These are phyloP conservation scores for Aspergillus sojae DNA, from an alignment of 2,329 filamentous ascomycete species.

Conservation along the genomic window DNA sequence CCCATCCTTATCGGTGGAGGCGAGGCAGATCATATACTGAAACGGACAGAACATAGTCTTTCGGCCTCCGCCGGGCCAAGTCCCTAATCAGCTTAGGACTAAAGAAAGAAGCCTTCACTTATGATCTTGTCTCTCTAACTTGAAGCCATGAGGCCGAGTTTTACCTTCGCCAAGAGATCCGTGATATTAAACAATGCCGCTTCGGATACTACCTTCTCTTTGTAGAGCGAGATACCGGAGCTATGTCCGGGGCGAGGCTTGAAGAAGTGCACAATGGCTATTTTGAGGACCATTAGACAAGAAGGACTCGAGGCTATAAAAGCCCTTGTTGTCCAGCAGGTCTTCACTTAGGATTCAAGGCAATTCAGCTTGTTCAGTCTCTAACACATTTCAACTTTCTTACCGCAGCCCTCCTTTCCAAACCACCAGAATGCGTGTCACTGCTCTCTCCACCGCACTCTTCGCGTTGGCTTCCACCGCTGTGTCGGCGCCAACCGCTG, in stretches of 20 bases:
- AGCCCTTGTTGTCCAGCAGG: neutral
- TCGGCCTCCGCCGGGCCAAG: slow-evolving; percentile 30
- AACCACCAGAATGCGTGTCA: slow-evolving; percentile 24
- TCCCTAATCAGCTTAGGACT: neutral
- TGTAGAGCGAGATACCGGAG: neutral
- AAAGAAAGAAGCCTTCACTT: neutral
- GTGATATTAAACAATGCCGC: neutral
- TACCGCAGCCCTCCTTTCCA: neutral
- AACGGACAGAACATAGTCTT: neutral
- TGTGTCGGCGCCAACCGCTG: slow-evolving; percentile 19
- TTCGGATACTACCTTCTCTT: slow-evolving; percentile 4
- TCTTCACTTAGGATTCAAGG: neutral
- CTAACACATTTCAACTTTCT: neutral
- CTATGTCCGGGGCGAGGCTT: neutral
- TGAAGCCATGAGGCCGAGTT: neutral
- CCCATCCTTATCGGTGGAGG: slow-evolving; percentile 3
- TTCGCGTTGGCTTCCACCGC: slow-evolving; percentile 25
- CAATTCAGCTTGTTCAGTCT: neutral
- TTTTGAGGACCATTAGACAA: neutral
- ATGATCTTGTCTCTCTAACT: neutral
- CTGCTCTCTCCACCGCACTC: slow-evolving; percentile 23
- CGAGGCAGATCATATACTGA: neutral
- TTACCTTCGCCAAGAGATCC: slow-evolving; percentile 1
- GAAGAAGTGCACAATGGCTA: neutral
- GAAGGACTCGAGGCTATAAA: neutral